Evolutionary conservation across 2,329 filamentous ascomycete genomes (phyloP).

Genomic region (Penicillium italicum): DNA sequence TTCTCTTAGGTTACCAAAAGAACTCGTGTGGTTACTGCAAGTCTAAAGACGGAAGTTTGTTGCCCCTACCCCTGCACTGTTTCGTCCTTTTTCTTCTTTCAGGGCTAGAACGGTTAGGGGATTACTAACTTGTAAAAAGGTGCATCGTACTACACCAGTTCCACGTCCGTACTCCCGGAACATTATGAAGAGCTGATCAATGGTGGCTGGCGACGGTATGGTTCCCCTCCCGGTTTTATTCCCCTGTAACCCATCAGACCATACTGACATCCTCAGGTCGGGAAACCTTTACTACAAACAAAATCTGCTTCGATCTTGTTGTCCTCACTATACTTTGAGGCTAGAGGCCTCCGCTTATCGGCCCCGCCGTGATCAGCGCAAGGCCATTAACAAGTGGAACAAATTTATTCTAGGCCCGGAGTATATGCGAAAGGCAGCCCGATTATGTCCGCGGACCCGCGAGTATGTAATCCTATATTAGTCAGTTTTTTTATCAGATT

Average conservation of each 20-base stretch:
- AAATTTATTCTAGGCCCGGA: constrained; percentile 47
- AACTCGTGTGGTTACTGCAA: constrained; percentile 51
- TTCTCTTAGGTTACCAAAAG: constrained; percentile 43
- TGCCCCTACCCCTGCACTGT: constrained; percentile 4
- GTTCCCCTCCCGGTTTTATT: neutral
- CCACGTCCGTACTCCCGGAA: constrained; percentile 41
- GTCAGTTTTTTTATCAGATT: neutral
- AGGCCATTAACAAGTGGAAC: constrained; percentile 49
- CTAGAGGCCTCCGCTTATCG: constrained; percentile 44
- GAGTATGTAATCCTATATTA: constrained; percentile 34
- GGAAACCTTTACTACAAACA: constrained; percentile 51
- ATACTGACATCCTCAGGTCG: constrained; percentile 35
- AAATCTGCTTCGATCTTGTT: constrained; percentile 72
- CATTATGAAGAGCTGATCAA: constrained; percentile 50
- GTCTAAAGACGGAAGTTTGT: constrained; percentile 45
- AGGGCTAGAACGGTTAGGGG: neutral
- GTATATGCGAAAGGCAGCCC: constrained; percentile 46
- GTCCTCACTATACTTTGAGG: constrained; percentile 68
- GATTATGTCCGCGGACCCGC: constrained; percentile 44
- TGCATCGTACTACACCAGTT: constrained; percentile 47
- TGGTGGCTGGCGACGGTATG: constrained; percentile 49
- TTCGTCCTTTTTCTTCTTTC: neutral
- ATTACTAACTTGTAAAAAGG: constrained; percentile 32
- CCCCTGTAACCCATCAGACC: neutral
- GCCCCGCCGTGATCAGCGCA: constrained; percentile 46